Percentiles rank a stretch among this genome's conserved stretches.
These are phyloP conservation scores for Spencermartinsiella ligniputridi DNA, from an alignment of 1,139 yeast genomes.

Conservation along the genomic window DNA sequence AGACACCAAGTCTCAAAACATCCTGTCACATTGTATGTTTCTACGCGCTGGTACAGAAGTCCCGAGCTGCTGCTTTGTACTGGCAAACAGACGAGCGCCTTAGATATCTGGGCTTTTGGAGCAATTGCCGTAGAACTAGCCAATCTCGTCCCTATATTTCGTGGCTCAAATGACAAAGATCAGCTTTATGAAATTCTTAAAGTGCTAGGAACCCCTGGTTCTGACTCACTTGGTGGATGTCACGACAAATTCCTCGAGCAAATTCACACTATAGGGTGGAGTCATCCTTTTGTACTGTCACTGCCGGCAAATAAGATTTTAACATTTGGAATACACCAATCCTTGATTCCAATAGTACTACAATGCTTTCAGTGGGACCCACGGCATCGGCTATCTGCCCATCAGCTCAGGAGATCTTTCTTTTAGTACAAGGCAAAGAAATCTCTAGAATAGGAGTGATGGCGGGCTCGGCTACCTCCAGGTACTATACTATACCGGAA, in stretches of 20 bases:
- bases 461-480: no score
- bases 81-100: constrained; percentile 62
- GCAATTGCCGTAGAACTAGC: constrained; percentile 79
- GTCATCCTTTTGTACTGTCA: not conserved
- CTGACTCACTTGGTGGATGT: constrained; percentile 25
- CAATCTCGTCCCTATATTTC: constrained; percentile 72
- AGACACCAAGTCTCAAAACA: constrained; percentile 53
- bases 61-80: constrained; percentile 82
- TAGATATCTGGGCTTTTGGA: constrained; percentile 96
- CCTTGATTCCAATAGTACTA: constrained; percentile 12
- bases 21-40: constrained; percentile 68
- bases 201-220: constrained; percentile 52
- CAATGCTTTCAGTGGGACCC: constrained; percentile 51
- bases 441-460: no score
- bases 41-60: constrained; percentile 94
- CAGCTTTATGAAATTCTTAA: constrained; percentile 59
- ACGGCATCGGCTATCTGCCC: constrained; percentile 55
- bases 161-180: constrained; percentile 75
- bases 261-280: not conserved
- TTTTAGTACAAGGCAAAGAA: not conserved
- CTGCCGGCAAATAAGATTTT: not conserved
- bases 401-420: not conserved
- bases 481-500: no score
- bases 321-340: not conserved
- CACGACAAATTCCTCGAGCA: constrained; percentile 9